Conservation (phyloP, 2,329 filamentous ascomycete genomes). For the Ilyonectria robusta region DNA sequence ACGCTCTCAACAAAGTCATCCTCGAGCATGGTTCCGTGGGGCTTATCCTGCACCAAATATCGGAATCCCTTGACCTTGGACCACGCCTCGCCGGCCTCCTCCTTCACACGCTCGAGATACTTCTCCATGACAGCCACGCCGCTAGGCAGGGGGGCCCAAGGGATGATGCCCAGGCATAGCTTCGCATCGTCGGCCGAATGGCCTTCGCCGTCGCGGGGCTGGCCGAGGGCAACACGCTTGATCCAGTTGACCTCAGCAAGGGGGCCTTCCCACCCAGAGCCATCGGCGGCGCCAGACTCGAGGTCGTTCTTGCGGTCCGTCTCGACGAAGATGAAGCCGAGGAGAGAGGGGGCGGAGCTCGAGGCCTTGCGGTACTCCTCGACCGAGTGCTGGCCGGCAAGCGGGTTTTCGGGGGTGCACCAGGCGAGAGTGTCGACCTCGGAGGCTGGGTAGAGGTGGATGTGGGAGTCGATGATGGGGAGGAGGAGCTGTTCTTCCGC, state of each 20-base stretch:
- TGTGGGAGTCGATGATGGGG: conserved; percentile 88
- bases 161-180: conserved; percentile 78
- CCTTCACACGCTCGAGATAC: conserved; percentile 76
- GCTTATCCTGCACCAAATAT: conserved; percentile 86
- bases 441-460: conserved; percentile 85
- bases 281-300: conserved; percentile 59
- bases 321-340: conserved; percentile 87
- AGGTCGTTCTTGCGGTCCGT: conserved; percentile 80
- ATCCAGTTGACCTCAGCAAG: conserved; percentile 81
- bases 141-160: conserved; percentile 87
- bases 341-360: conserved; percentile 59
- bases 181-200: conserved; percentile 61
- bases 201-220: conserved; percentile 70
- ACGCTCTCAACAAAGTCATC: conserved; percentile 76
- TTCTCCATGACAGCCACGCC: conserved; percentile 70
- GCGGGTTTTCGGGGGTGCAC: conserved; percentile 71
- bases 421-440: conserved; percentile 79
- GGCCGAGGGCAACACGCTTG: conserved; percentile 74
- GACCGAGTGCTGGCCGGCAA: conserved; percentile 76
- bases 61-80: conserved; percentile 81
- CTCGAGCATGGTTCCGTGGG: conserved; percentile 74
- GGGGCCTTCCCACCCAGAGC: conserved; percentile 75
- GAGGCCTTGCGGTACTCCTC: conserved; percentile 71
- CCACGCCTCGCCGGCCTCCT: conserved; percentile 76
- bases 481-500: conserved; percentile 58